Conservation (phyloP, 2,329 filamentous ascomycete genomes). For the Cercospora brassicicola region DNA sequence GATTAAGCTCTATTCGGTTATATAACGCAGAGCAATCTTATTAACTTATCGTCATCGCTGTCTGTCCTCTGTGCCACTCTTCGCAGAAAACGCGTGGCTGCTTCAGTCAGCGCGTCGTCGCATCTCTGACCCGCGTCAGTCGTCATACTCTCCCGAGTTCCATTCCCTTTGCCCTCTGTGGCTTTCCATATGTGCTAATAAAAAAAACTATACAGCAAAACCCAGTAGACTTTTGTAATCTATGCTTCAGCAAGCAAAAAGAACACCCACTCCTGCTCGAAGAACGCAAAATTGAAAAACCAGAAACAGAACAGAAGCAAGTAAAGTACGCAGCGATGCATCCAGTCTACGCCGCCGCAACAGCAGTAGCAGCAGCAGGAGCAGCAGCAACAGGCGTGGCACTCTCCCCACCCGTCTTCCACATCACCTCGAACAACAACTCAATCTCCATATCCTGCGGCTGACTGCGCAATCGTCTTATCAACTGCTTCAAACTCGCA, state of each 20-base stretch:
- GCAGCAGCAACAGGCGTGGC: neutral
- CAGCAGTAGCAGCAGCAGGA: neutral
- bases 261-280: neutral
- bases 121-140: neutral
- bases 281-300: neutral
- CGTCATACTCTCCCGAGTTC: no score
- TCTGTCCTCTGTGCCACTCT: neutral
- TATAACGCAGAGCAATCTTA: neutral
- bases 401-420: constrained; percentile 10
- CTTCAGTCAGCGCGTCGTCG: neutral
- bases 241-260: neutral
- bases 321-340: neutral
- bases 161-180: neutral
- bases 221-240: neutral
- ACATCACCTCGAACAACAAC: constrained; percentile 19
- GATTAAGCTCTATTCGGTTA: neutral
- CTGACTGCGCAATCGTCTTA: constrained; percentile 17
- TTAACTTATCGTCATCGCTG: neutral
- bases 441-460: constrained; percentile 19
- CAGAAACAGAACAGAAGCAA: neutral
- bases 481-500: constrained; percentile 17
- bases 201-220: neutral
- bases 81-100: neutral
- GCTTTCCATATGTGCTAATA: neutral
- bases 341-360: neutral